Conservation (phyloP, 192 early-diverging fungal genomes). For the Coemansia sp. region DNA sequence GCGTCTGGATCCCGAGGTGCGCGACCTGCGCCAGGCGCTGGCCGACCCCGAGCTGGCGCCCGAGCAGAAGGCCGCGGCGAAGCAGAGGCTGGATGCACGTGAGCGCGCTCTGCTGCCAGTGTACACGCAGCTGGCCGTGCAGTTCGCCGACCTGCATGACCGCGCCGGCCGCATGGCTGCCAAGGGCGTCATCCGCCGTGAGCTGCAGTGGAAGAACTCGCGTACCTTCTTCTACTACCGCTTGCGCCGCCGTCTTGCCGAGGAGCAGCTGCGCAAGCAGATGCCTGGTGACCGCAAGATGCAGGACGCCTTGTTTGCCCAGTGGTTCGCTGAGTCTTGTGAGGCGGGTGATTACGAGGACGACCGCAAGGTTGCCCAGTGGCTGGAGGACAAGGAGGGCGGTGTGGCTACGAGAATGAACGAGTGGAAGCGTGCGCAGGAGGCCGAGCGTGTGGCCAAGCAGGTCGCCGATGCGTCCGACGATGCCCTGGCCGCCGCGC, state of each 20-base stretch:
- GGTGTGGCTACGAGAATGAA: background rate
- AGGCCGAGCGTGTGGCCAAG: constrained; percentile 5
- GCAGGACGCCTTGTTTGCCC: constrained; percentile 51
- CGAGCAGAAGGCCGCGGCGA: constrained; percentile 63
- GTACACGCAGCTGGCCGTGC: constrained; percentile 89
- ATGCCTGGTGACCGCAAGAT: constrained; percentile 39
- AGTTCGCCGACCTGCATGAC: constrained; percentile 98
- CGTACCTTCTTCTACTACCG: constrained; percentile 94
- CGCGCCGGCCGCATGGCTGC: constrained; percentile 91
- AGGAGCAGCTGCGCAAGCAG: constrained; percentile 69
- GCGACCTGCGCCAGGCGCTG: constrained; percentile 65
- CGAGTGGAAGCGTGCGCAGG: constrained; percentile 11
- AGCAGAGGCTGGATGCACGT: constrained; percentile 71
- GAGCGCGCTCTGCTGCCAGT: constrained; percentile 86
- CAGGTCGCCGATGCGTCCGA: constrained; percentile 22
- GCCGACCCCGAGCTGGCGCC: constrained; percentile 56
- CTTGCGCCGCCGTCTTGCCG: constrained; percentile 74
- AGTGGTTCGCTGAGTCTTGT: constrained; percentile 58
- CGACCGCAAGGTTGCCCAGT: constrained; percentile 57
- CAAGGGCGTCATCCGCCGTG: constrained; percentile 83
- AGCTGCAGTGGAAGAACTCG: constrained; percentile 75
- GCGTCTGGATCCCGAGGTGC: constrained; percentile 79
- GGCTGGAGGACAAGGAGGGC: constrained; percentile 54
- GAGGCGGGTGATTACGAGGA: constrained; percentile 55
- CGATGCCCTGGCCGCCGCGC: constrained; percentile 35